A percentile compares a stretch with the other conserved stretches of the same genome.
These are phyloP conservation scores for Claviceps sp. DNA, from an alignment of 2,329 filamentous ascomycete genomes.

Conservation along the genomic window DNA sequence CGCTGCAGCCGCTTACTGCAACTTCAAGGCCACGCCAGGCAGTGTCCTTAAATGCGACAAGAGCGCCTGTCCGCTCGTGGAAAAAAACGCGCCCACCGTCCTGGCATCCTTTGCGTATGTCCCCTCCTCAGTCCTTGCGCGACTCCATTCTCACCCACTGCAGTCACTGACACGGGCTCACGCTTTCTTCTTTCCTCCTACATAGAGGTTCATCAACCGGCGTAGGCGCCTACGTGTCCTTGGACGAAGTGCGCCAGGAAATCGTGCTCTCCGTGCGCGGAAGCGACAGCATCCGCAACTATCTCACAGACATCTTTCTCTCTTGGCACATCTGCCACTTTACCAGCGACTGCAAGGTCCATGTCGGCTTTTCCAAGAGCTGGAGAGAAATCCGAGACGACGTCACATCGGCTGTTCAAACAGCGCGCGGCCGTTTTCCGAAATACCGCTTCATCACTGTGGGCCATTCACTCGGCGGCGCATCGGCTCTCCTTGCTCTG, in stretches of 20 bases:
- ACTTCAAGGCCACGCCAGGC: constrained; percentile 26
- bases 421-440: constrained; percentile 33
- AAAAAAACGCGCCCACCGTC: constrained; percentile 28
- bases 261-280: constrained; percentile 51
- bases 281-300: constrained; percentile 45
- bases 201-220: constrained; percentile 28
- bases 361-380: constrained; percentile 44
- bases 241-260: constrained; percentile 32
- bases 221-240: constrained; percentile 36
- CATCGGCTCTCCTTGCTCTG: constrained; percentile 46
- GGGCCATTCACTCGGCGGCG: constrained; percentile 57
- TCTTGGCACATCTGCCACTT: constrained; percentile 16
- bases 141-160: neutral
- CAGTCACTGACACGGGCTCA: constrained; percentile 2
- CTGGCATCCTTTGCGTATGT: constrained; percentile 26
- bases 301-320: constrained; percentile 38
- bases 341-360: constrained; percentile 32
- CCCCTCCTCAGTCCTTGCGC: too few species aligned
- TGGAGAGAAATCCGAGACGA: constrained; percentile 38
- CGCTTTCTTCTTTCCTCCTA: too few species aligned
- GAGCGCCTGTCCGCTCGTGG: constrained; percentile 29
- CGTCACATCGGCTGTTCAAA: constrained; percentile 29
- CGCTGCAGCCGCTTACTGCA: constrained; percentile 40
- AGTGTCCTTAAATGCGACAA: constrained; percentile 28
- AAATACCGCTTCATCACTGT: constrained; percentile 41